phyloP scores from a whole-genome alignment of 75 land plant genomes.

The Picea sitchensis region DNA sequence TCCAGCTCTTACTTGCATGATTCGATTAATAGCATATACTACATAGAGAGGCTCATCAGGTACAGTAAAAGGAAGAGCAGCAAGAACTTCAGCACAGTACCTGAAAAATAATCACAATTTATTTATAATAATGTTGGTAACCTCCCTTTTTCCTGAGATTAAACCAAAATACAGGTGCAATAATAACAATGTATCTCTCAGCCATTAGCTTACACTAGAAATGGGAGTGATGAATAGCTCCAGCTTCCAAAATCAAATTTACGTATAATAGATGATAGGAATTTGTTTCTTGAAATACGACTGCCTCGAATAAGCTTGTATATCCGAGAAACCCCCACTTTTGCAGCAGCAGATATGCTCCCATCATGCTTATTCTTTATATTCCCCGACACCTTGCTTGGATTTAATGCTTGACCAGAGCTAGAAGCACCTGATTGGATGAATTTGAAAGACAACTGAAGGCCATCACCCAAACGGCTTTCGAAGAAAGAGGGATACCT shows the following conservation, averaged over 20 bases:
- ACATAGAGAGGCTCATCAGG: conserved; percentile 98
- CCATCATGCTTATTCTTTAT: conserved; percentile 41
- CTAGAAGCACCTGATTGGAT: conserved; percentile 53
- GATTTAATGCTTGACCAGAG: conserved; percentile 22
- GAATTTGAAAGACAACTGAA: conserved; percentile 82
- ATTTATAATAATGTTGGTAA: neutral
- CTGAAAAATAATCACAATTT: conserved; percentile 38
- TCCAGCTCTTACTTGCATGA: conserved; percentile 94
- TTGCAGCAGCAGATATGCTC: conserved; percentile 51
- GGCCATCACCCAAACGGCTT: conserved; percentile 97
- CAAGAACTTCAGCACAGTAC: conserved; percentile 89
- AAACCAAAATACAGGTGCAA: neutral
- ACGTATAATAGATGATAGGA: conserved; percentile 83
- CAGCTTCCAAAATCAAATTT: conserved; percentile 77
- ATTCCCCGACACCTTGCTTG: conserved; percentile 26
- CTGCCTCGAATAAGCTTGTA: conserved; percentile 88
- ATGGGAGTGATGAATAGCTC: conserved; percentile 52
- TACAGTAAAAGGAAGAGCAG: conserved; percentile 76
- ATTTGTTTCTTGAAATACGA: conserved; percentile 88
- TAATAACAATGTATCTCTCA: neutral
- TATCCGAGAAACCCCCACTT: conserved; percentile 81
- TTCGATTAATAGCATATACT: conserved; percentile 84
- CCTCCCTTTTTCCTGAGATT: neutral
- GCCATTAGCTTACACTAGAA: conserved; percentile 70
- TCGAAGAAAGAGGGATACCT: conserved; percentile 99